Base-by-base conservation (phyloP, 1,139 yeast genomes). In the Hansenula lynferdii region DNA sequence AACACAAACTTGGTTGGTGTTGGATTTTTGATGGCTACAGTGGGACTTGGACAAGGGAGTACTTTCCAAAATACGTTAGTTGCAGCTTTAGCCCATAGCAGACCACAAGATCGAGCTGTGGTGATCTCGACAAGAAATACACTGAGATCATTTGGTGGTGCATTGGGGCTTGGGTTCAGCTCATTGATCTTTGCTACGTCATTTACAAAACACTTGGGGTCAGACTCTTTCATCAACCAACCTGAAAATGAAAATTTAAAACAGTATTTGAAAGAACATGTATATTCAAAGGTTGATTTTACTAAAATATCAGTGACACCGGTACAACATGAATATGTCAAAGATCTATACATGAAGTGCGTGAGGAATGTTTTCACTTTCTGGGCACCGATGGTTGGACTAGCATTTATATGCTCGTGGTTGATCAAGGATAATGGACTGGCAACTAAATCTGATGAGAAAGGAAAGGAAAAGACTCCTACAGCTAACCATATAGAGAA, bases 41-140 rank as follows among this genome's bases (percentile, higher is more conserved):
- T 67, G 58, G 82, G 82, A 6, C 41, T 60, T 6, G 81, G 81
- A 0, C 63, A 67, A 14, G 80, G 79, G 2, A 63, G 62, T 42
- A 69, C 74, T 6, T 73, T 75, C 57, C 81, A 75, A 51, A 78
- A 80, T 8, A 69, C 78, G 0, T 63, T 76, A 64, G 70, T 75
- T 8, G 80, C 80, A 1, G 69, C 69, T 2, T 77, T 73, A 52
- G 78, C 81, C 1, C 75, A 74, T 39, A 66, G 77, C 8, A 60
- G 54, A 31, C 67, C 66, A 36, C 61, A 71, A 2, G 80, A 76
- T 44, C 56, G 82, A 34, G 80, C 82, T 0, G 77, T 75, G 11
- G 75, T 75, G 9, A 75, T 75, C 9, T 67, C 79, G 3, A 65
- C 77, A 1, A 62, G 82, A 52, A 75, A 75, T 46, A 71, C 75